Evolutionary conservation across 2,329 filamentous ascomycete genomes (phyloP).

Genomic region (Diaporthe sp.): DNA sequence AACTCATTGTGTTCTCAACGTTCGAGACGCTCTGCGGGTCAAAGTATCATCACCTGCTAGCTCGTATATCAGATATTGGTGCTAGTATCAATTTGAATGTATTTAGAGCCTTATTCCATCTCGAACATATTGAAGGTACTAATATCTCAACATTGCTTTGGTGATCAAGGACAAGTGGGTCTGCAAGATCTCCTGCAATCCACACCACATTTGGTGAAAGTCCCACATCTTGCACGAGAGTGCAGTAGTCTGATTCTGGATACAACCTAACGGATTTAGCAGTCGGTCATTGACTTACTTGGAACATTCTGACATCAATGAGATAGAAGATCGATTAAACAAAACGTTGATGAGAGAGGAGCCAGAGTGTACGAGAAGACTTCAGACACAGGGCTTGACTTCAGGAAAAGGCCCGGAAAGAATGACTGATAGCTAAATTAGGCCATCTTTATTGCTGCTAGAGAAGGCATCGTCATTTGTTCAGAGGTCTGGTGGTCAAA

Average conservation of each 20-base stretch:
- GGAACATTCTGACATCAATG: not conserved
- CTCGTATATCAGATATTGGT: not conserved
- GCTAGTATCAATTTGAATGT: not conserved
- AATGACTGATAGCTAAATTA: not conserved
- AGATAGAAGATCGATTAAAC: no score
- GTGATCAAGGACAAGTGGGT: not conserved
- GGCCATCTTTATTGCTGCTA: not conserved
- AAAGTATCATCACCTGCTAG: not conserved
- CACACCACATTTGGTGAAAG: not conserved
- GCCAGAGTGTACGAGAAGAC: no score
- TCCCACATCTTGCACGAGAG: not conserved
- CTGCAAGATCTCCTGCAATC: not conserved
- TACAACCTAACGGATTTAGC: not conserved
- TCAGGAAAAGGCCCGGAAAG: no score
- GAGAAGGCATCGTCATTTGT: not conserved
- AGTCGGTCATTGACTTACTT: not conserved
- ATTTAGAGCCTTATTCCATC: not conserved
- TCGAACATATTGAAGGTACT: not conserved
- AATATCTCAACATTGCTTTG: not conserved
- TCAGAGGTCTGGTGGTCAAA: not conserved
- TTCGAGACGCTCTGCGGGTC: not conserved
- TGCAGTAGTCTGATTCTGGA: not conserved
- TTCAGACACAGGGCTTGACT: not conserved
- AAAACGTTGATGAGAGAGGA: not conserved
- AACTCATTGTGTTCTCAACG: not conserved